phyloP scores from a whole-genome alignment of 2,329 filamentous ascomycete genomes.

The Botrytis paeoniae region DNA sequence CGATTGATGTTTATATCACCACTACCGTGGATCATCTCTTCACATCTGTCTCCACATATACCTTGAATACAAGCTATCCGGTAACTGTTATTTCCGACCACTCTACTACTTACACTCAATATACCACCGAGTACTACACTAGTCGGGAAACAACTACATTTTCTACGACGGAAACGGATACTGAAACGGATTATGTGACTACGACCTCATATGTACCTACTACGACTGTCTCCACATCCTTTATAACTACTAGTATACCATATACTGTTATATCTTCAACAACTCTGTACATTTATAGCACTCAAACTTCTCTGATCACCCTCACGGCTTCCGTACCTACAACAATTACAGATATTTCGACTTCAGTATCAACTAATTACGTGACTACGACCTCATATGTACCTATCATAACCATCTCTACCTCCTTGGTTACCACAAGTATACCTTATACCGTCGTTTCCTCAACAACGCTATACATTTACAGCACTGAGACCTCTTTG shows the following conservation, averaged over 20 bases:
- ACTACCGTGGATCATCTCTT: background rate
- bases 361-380: constrained; percentile 6
- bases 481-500: constrained; percentile 1
- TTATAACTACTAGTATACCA: constrained; percentile 3
- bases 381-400: background rate
- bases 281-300: constrained; percentile 12
- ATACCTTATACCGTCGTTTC: constrained; percentile 14
- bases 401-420: background rate
- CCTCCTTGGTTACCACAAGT: background rate
- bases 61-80: constrained; percentile 6
- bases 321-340: background rate
- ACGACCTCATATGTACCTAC: background rate
- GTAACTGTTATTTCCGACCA: constrained; percentile 4
- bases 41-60: constrained; percentile 5
- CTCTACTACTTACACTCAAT: constrained; percentile 12
- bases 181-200: background rate
- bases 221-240: background rate
- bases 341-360: constrained; percentile 7
- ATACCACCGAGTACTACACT: constrained; percentile 1
- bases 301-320: background rate
- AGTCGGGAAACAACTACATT: constrained; percentile 7
- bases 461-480: constrained; percentile 2
- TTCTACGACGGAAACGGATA: background rate
- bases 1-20: constrained; percentile 2
- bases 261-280: constrained; percentile 15